Evolutionary conservation across 2,329 filamentous ascomycete genomes (phyloP), one percentile per base, ranked within the genome.

Genomic region (Pyrenophora graminea): DNA sequence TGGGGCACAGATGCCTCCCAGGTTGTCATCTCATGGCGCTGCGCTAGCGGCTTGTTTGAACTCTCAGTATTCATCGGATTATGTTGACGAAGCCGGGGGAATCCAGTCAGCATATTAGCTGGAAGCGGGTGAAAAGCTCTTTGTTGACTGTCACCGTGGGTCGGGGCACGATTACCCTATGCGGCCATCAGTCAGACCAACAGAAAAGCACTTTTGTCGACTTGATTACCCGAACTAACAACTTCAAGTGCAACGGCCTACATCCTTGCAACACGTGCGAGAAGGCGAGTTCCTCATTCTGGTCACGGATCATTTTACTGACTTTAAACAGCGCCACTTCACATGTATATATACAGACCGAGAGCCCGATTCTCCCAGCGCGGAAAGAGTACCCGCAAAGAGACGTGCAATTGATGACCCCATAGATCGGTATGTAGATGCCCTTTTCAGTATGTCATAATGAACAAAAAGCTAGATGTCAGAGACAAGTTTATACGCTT

Each of bases 201-300:
- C 32, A 45, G 34, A 36, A 38, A 25, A 38, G 18, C 19, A 12
- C 27, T 1, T 30, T 15, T 13, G 25, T 42, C 33, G 19, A 36
- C 33, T 39, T 33, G 38, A 37, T 32, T 13, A 39, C 13, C 27
- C 21, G 39, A 13, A 31, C 38, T 58, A 63, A 56, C 66, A 53
- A 50, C 12, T 27, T 40, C 41, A 57, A 86, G 83, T 86, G 83
- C 69, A 83, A 86, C 70, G 83, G 83, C 21, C 64, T 77, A 39
- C 77, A 74, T 44, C 83, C 83, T 32, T 87, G 84, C 69, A 78
- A 77, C 51, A 82, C 80, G 19, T 87, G 84, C 70, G 72, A 75
- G 38, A 85, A 83, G 71, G 79, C 82, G 67, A 73, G 44, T 34
- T 18, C 9, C 5, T 25, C 32, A 12, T 30, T 10, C 18, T 25